Evolutionary conservation across 148 eudicot species (phyloP).

Genomic region (Chenopodium album): DNA sequence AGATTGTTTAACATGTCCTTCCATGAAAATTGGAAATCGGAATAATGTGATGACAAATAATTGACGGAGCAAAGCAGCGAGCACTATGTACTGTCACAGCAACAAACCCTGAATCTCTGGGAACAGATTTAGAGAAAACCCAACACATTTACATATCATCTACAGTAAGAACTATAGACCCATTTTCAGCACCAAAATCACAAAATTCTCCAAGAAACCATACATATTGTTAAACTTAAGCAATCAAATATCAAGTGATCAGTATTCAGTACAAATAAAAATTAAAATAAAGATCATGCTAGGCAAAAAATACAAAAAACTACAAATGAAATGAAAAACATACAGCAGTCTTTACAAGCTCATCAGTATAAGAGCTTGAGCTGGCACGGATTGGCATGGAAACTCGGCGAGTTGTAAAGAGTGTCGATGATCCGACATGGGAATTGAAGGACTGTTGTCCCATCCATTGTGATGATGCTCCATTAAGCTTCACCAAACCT

Average conservation of each 20-base stretch:
- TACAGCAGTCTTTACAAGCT: constrained; percentile 88
- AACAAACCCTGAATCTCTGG: neutral
- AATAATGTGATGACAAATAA: neutral
- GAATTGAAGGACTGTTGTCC: constrained; percentile 41
- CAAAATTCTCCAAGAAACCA: neutral
- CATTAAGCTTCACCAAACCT: constrained; percentile 54
- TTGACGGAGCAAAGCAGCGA: neutral
- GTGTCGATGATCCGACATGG: constrained; percentile 39
- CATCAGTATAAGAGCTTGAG: constrained; percentile 66
- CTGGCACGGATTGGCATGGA: constrained; percentile 43
- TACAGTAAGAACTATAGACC: neutral
- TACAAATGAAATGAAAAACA: constrained; percentile 7
- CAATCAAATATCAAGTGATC: neutral
- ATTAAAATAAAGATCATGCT: neutral
- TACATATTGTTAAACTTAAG: neutral
- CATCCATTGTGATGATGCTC: constrained; percentile 57
- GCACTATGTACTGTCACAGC: neutral
- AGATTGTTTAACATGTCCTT: no score
- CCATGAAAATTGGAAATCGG: no score
- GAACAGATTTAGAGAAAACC: neutral
- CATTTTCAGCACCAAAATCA: neutral
- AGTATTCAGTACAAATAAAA: neutral
- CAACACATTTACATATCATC: neutral
- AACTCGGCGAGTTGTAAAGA: constrained; percentile 44
- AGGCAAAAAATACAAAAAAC: neutral